A percentile compares a stretch with the other conserved stretches of the same genome.
Evolutionary conservation across 2,329 filamentous ascomycete species (phyloP).

Genomic region (Exophiala viscosa): DNA sequence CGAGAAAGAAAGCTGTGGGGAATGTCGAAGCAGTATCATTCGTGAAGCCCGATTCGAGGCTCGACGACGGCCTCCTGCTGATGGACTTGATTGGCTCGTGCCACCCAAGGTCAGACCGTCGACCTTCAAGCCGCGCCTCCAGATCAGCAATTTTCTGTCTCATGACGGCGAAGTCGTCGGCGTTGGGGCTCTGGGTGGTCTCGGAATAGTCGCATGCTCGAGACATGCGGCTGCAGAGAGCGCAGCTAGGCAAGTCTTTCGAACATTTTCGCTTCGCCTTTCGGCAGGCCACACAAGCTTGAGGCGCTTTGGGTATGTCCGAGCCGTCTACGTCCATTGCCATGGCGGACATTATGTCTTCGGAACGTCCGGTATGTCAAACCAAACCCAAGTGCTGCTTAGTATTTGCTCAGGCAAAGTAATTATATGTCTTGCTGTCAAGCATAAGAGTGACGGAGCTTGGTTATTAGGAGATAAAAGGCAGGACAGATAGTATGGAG

Average conservation of each 20-base stretch:
- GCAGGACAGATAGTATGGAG: too few species aligned
- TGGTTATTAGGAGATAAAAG: too few species aligned
- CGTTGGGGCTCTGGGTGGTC: constrained; percentile 11
- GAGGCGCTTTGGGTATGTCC: constrained; percentile 30
- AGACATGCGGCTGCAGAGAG: constrained; percentile 41
- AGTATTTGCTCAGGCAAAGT: too few species aligned
- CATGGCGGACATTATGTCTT: background rate
- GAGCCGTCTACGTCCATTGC: constrained; percentile 13
- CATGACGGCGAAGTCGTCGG: constrained; percentile 23
- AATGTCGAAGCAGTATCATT: constrained; percentile 15
- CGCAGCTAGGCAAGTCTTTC: constrained; percentile 49
- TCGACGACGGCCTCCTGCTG: constrained; percentile 8
- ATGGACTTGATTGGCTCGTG: constrained; percentile 19
- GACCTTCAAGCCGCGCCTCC: constrained; percentile 21
- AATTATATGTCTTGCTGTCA: too few species aligned
- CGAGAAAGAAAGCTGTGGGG: constrained; percentile 27
- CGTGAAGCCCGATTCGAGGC: background rate
- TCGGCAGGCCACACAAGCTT: constrained; percentile 45
- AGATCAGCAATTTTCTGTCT: constrained; percentile 25
- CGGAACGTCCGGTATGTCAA: too few species aligned
- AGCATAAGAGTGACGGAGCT: too few species aligned
- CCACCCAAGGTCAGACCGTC: constrained; percentile 13
- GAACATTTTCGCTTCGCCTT: constrained; percentile 53
- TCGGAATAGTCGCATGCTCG: constrained; percentile 28
- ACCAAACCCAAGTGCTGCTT: too few species aligned